A percentile compares a stretch with the other conserved stretches of the same genome.
These are phyloP conservation scores for Ilex asprella DNA, from an alignment of 257 asterid species.

Conservation along the genomic window DNA sequence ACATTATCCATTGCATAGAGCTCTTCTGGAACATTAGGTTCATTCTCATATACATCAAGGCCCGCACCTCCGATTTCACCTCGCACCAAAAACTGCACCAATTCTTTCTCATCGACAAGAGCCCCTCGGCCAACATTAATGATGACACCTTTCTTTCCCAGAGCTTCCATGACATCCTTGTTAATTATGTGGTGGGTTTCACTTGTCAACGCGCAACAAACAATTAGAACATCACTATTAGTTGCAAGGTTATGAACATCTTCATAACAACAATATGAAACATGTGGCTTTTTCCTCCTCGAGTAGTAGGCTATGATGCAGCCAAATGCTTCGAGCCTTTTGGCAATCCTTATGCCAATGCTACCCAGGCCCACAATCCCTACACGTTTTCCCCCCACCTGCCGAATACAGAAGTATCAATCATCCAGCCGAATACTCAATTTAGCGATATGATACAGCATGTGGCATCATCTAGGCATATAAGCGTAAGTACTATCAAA, in stretches of 20 bases:
- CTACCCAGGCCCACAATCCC: conserved; percentile 75
- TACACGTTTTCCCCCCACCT: conserved; percentile 69
- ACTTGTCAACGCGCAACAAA: conserved; percentile 41
- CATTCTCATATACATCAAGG: conserved; percentile 66
- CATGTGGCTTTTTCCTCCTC: conserved; percentile 32
- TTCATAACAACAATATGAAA: conserved; percentile 32
- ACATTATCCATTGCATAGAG: conserved; percentile 49
- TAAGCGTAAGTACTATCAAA: background rate
- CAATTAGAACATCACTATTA: conserved; percentile 37
- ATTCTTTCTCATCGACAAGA: conserved; percentile 51
- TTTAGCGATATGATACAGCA: no score
- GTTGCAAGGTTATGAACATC: conserved; percentile 43
- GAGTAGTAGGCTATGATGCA: conserved; percentile 65
- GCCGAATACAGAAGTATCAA: background rate
- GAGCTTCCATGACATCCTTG: conserved; percentile 37
- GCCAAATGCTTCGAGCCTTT: conserved; percentile 49
- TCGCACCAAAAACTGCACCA: conserved; percentile 40
- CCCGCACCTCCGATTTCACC: conserved; percentile 76
- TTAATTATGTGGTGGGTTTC: conserved; percentile 51
- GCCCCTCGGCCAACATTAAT: conserved; percentile 65
- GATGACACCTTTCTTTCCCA: conserved; percentile 49
- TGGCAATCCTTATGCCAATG: conserved; percentile 56
- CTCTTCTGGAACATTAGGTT: conserved; percentile 55
- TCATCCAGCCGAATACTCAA: background rate
- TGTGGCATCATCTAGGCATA: background rate